Evolutionary conservation across 805 yeast species (phyloP).

Genomic region (Kuraishia borneana): DNA sequence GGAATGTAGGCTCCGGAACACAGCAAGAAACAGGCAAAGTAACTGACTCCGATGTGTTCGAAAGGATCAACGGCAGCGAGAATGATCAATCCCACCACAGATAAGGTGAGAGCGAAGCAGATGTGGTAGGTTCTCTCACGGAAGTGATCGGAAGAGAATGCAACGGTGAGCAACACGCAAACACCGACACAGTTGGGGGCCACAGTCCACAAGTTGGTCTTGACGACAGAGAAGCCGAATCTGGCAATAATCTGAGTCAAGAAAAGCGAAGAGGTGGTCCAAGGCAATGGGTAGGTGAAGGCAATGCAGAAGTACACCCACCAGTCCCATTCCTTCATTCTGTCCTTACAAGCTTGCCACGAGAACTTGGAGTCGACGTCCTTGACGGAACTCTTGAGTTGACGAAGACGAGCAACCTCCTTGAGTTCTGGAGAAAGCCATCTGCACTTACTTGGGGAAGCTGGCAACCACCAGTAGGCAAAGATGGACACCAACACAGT

Average conservation of each 20-base stretch:
- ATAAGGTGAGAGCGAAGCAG: conserved; percentile 6
- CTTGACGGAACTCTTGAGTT: conserved; percentile 3
- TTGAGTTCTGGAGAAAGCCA: conserved; percentile 8
- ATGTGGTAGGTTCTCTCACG: conserved; percentile 8
- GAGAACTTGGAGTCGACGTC: conserved; percentile 4
- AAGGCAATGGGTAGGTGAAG: conserved; percentile 8
- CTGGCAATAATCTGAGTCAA: conserved; percentile 8
- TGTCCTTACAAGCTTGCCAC: conserved; percentile 5
- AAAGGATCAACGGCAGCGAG: conserved; percentile 6
- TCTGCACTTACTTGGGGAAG: conserved; percentile 4
- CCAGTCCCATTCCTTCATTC: conserved; percentile 6
- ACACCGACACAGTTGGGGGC: conserved; percentile 11
- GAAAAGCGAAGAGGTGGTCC: conserved; percentile 8
- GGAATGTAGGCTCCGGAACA: conserved; percentile 10
- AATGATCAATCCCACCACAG: conserved; percentile 8
- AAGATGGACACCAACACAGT: conserved; percentile 21
- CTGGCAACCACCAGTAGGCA: conserved; percentile 8
- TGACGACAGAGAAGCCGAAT: conserved; percentile 7
- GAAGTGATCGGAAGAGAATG: conserved; percentile 7
- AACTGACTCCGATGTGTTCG: conserved; percentile 7
- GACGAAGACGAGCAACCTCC: conserved; percentile 6
- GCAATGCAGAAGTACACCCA: conserved; percentile 7
- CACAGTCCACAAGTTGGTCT: conserved; percentile 9
- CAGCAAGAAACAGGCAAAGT: conserved; percentile 9
- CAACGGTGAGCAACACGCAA: conserved; percentile 3